Evolutionary conservation across 192 early-diverging fungal genomes (phyloP), one percentile per base, ranked within the genome.

Genomic region (Backusella liffmaniae): DNA sequence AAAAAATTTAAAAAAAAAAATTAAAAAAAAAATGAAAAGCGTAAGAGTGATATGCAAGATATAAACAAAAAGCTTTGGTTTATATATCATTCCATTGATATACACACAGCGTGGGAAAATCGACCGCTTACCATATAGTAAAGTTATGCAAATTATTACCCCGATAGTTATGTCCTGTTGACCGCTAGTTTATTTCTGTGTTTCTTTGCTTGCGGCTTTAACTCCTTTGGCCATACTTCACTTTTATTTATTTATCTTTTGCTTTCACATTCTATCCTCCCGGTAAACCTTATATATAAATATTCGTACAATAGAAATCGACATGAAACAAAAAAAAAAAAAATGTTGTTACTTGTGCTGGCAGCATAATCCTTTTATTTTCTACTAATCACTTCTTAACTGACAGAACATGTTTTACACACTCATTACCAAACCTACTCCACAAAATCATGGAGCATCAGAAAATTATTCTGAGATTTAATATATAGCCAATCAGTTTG

Each of bases 121-220:
- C 0, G 26, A 29, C 6, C 21, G 9, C 10, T 26, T 62, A 4
- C 10, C 36, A 8, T 9, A 29, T 29, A 62, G 56, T 62, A 62
- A 29, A 62, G 23, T 62, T 62, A 62, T 62, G 56, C 56, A 62
- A 62, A 62, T 62, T 62, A 62, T 62, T 62, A 62, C 56, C 56
- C 56, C 56, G 56, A 62, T 62, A 23, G 26, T 62, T 62, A 62
- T 62, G 8, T 62, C 56, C 56, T 62, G 56, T 62, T 62, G 56
- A 12, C 56, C 56, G 56, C 56, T n/a, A 10, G 29, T 62, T 62
- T 29, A 29, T 62, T 23, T 62, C 26, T 62, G 56, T 62, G 56
- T 29, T 62, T 29, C 56, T 62, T 62, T 23, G 3, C 12, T 62
- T 62, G 12, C 56, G 56, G 56, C 56, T 62, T 62, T 62, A 62